Base-by-base conservation (phyloP, 257 asterid genomes). In the Hygrophila difformis region DNA sequence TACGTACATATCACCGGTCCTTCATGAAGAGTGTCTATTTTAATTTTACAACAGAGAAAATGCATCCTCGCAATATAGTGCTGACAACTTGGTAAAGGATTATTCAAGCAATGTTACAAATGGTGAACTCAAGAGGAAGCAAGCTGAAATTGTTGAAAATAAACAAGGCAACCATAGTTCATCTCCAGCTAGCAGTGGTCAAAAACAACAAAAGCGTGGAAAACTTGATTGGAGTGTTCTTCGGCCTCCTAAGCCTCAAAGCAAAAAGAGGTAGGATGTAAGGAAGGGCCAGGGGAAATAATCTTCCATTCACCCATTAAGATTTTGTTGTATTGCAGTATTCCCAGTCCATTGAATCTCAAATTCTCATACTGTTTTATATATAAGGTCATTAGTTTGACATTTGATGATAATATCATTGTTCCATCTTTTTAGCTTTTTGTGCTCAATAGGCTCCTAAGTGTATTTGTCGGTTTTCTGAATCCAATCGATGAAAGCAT, bases 161-260 rank as follows among this genome's bases (percentile, higher is more conserved):
- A 29, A 29, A 38, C 59, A 61, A 59, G 67, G 60, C 8, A 47
- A 37, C 49, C 59, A 55, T 40, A 60, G 53, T 11, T 57, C 76
- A 13, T 67, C 78, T 44, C 54, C 65, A 14, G 62, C 65, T 40
- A 65, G 62, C 56, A 66, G 62, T 34, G 55, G 35, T 43, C 73
- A 66, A 45, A 82, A 73, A 53, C 70, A 49, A 44, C 65, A 64
- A 0, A 85, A 76, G 65, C 77, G 75, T 5, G 88, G 72, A 53
- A 83, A 76, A 65, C 72, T 77, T 45, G 94, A 82, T 46, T 86
- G 93, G 92, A 74, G 51, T 50, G 87, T 86, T 61, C 94, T 78
- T 42, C 81, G 75, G 42, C 94, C 92, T 44, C 84, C 93, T 5
- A 86, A 82, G 69, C 14, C 52, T 55, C 81, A 70, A 26, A 65